Base-by-base conservation (phyloP, 345 rosid genomes). In the Psidium guajava region DNA sequence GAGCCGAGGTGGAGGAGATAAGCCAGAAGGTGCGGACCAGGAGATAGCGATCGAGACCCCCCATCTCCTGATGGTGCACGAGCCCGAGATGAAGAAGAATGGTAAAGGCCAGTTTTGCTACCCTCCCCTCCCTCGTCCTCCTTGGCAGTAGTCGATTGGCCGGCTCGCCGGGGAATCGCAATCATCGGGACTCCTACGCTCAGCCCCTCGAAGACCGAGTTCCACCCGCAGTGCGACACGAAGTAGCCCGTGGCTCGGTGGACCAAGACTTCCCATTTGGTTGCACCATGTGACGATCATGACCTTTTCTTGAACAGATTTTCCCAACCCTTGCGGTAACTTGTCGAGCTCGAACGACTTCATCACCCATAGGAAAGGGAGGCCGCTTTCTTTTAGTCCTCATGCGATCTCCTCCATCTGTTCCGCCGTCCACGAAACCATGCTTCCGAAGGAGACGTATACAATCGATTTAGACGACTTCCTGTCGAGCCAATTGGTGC, bases 141-240 rank as follows among this genome's bases (percentile, higher is more conserved):
- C 93, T 89, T 92, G 5, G 98, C 94, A 83, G 94, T 93, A 2
- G 91, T 85, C 80, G 91, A 61, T 87, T 95, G 98, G 82, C 94
- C 98, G 4, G 94, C 85, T 94, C 96, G 92, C 49, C 91, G 91
- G 2, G 97, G 97, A 85, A 95, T 82, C 20, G 92, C 93, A 0
- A 93, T 90, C 96, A 94, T 95, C 0, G 96, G 96, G 6, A 94
- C 92, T 0, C 96, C 98, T 0, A 92, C 88, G 90, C 95, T 91
- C 27, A 95, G 87, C 54, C 93, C 98, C 91, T 95, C 98, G 3
- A 94, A 85, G 1, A 94, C 93, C 93, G 0, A n/a, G n/a, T n/a
- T n/a, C n/a, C n/a, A n/a, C n/a, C n/a, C n/a, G n/a, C n/a, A n/a
- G n/a, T n/a, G n/a, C n/a, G n/a, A n/a, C 47, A 18, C 11, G 77